A percentile compares a stretch with the other conserved stretches of the same genome.
These are phyloP conservation scores for Flaveria robusta DNA, from an alignment of 129 eudicot genomes.

Conservation along the genomic window DNA sequence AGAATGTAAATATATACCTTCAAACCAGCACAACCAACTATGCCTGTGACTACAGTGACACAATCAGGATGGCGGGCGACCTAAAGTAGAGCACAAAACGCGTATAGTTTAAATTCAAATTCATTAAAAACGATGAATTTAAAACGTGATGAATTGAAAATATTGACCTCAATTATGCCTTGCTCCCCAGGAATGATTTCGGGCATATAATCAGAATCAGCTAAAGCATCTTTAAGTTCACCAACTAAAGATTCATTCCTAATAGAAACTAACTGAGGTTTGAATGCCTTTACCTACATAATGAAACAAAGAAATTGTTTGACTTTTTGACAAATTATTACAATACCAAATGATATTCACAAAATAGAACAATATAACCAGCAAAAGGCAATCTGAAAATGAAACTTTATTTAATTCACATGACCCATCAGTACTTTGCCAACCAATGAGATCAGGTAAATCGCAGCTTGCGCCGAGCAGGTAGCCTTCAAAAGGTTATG, in stretches of 20 bases:
- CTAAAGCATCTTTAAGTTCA: constrained; percentile 92
- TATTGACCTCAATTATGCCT: constrained; percentile 80
- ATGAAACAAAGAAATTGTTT: neutral
- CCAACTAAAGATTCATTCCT: constrained; percentile 63
- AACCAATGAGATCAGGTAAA: too few relatives aligned
- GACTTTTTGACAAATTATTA: neutral
- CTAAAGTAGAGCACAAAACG: constrained; percentile 35
- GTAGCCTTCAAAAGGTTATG: too few relatives aligned
- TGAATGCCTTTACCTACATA: constrained; percentile 73
- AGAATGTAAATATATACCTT: constrained; percentile 52
- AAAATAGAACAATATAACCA: constrained; percentile 1
- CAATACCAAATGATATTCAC: neutral
- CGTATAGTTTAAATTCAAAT: neutral
- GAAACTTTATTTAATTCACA: too few relatives aligned
- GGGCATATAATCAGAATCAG: constrained; percentile 79
- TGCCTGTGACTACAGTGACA: constrained; percentile 92
- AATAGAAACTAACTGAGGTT: constrained; percentile 81
- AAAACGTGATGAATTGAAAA: neutral
- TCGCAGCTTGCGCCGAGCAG: too few relatives aligned
- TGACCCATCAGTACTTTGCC: too few relatives aligned
- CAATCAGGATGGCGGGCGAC: constrained; percentile 98
- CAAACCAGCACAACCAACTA: constrained; percentile 97
- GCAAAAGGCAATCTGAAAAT: neutral
- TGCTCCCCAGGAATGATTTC: constrained; percentile 95
- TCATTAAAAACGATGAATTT: neutral